Evolutionary conservation across 2,329 filamentous ascomycete genomes (phyloP), one percentile per base, ranked within the genome.

Genomic region (Drechslerella dactyloides): DNA sequence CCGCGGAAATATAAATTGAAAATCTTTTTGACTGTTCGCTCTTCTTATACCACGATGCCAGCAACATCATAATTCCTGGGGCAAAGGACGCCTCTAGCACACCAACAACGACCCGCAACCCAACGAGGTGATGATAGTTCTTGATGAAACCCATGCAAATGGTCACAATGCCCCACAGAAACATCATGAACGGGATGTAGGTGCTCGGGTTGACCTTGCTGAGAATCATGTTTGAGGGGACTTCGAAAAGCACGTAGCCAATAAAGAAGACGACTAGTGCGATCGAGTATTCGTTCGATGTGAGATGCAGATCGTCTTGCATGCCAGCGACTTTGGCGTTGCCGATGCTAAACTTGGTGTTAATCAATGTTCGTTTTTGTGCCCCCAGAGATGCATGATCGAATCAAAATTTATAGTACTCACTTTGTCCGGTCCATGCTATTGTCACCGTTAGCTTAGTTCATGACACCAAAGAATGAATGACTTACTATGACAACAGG

Each of bases 41-140:
- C 54, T 82, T 83, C 69, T 84, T 83, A 75, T 87, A 87, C 85
- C 85, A 87, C 0, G 81, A 85, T 0, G 83, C 85, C 5, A 87
- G 80, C 21, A 84, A 81, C 51, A 83, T 81, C 51, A 85, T 78
- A 48, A 85, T 81, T 24, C 84, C 85, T 0, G 85, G 84, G 51
- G 83, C 84, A 52, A 85, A 85, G 0, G 83, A 82, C 6, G 82
- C 82, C 76, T 86, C 85, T 44, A 85, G 82, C 0, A 85, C 76
- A 51, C 85, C 85, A 30, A 86, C 81, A 48, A 85, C 80, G 64
- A 86, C 83, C 5, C 85, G 81, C 0, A 87, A 78, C 1, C 81
- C 81, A 19, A 85, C 78, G 0, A 86, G 78, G 1, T 83, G 81
- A 0, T 79, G 77, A 73, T 83, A 85, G 52, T 76, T 81, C 5